phyloP scores from a whole-genome alignment of 2,329 filamentous ascomycete species.

The Colletotrichum spaethianum region DNA sequence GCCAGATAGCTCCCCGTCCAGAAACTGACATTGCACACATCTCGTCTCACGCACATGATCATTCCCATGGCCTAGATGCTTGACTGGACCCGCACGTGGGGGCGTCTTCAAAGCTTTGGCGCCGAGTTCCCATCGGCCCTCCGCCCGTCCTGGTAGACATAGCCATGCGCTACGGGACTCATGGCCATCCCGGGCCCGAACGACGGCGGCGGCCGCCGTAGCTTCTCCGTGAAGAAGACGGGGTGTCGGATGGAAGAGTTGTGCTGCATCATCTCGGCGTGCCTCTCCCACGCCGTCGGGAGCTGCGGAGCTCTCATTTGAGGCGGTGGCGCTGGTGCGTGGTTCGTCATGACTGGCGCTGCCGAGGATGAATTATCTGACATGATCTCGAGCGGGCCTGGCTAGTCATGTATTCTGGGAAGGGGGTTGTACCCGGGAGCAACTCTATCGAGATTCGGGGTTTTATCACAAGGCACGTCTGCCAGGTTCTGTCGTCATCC shows the following conservation, averaged over 20 bases:
- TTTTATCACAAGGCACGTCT: not conserved
- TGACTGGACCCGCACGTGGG: not conserved
- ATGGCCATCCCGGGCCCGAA: conserved; percentile 43
- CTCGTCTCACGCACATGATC: no score
- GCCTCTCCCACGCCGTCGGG: conserved; percentile 47
- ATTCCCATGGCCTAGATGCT: no score
- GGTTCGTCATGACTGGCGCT: conserved; percentile 24
- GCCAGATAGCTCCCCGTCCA: not conserved
- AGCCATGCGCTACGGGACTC: conserved; percentile 72
- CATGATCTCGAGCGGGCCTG: not conserved
- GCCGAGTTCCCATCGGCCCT: conserved; percentile 47
- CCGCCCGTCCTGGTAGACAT: conserved; percentile 67
- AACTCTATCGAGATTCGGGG: not conserved
- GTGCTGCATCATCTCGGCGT: conserved; percentile 50
- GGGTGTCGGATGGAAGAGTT: conserved; percentile 77
- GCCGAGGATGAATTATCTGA: not conserved
- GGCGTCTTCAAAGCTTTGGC: conserved; percentile 54
- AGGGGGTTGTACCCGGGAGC: not conserved
- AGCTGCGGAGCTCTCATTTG: conserved; percentile 22
- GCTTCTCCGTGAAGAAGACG: conserved; percentile 80
- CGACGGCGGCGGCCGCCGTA: conserved; percentile 68
- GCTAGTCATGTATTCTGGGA: not conserved
- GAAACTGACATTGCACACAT: not conserved
- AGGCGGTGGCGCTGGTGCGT: not conserved
- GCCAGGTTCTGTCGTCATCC: conserved; percentile 35